These are phyloP conservation scores for Moesziomyces globuligerus DNA, from an alignment of 1,284 basidiomycete species.

Conservation along the genomic window DNA sequence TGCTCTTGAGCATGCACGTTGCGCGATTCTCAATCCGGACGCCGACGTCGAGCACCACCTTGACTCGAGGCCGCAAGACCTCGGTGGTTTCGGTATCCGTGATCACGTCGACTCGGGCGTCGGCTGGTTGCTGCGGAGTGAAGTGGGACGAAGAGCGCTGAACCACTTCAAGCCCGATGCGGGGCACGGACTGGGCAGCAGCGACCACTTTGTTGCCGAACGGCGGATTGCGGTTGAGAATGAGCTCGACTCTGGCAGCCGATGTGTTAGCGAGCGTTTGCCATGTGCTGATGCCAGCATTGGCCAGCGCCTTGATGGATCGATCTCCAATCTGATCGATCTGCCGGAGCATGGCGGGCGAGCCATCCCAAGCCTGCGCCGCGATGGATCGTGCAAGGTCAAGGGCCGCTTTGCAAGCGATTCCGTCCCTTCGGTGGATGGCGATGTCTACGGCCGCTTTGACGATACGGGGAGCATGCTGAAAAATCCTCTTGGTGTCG, in stretches of 20 bases:
- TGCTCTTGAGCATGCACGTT: conserved; percentile 41
- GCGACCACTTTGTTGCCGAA: conserved; percentile 48
- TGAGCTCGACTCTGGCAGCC: conserved; percentile 49
- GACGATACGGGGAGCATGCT: conserved; percentile 37
- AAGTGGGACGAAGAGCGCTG: conserved; percentile 23
- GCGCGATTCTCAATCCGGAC: conserved; percentile 32
- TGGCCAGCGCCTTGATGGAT: conserved; percentile 68
- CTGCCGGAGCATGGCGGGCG: conserved; percentile 80
- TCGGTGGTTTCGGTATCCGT: neutral
- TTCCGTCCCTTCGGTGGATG: conserved; percentile 37
- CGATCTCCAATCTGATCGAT: conserved; percentile 83
- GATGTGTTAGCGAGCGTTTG: conserved; percentile 26
- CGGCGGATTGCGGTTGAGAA: conserved; percentile 53
- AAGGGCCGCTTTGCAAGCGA: conserved; percentile 39
- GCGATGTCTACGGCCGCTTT: conserved; percentile 51
- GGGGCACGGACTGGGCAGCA: conserved; percentile 40
- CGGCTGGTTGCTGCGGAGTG: neutral
- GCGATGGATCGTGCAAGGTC: conserved; percentile 69
- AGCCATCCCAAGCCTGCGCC: conserved; percentile 85
- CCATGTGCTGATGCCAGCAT: conserved; percentile 41
- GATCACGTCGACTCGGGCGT: no score
- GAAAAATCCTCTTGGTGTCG: conserved; percentile 41
- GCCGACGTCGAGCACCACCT: conserved; percentile 26
- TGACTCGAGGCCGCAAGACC: neutral
- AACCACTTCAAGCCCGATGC: conserved; percentile 37